Base-by-base conservation (phyloP, 768 basidiomycete genomes). In the Boletus subparvulus region DNA sequence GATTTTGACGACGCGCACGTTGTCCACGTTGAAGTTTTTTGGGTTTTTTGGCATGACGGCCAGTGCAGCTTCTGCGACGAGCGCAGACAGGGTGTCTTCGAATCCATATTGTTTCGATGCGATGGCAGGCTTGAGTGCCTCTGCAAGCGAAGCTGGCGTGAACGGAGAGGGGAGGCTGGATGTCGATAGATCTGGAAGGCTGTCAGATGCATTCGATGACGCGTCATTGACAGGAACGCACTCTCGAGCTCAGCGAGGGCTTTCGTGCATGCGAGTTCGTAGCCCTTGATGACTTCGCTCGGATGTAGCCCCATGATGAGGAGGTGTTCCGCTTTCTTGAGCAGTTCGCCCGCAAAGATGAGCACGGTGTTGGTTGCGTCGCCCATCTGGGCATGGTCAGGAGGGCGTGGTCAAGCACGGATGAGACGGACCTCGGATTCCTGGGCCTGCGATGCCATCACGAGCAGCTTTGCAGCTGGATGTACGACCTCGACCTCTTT, bases 401-500 rank as follows among this genome's bases (percentile, higher is more conserved):
- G 14, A 46, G 33, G 43, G 24, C 2, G 16, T 6, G 24, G 24
- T 33, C 6, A n/a, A 36, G 14, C 30, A 28, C 12, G 9, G 40
- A 45, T 40, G 1, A 26, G 19, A 73, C 83, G 59, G 55, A 93
- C 94, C 83, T 98, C 96, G 0, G 86, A 73, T 71, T 98, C 97
- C 71, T 98, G 97, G 13, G 96, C 92, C 68, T 98, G 94, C 28
- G 91, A 92, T 28, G 94, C 93, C 94, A 98, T 97, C 14, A 98
- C 96, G n/a, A 98, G 77, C n/a, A 99, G 79, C 71, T 98, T 99
- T 33, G 95, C 97, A 6, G 96, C 97, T 1, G 97, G 97, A 73
- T 99, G 97, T 16, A 98, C 94, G 54, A 99, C 94, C 70, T 99
- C 97, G 69, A 98, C 87, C 77, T 99, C 97, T 61, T 89, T 83